Evolutionary conservation across 2,329 filamentous ascomycete species (phyloP), one percentile per base, ranked within the genome.

Genomic region (Ceratocystis variospora): DNA sequence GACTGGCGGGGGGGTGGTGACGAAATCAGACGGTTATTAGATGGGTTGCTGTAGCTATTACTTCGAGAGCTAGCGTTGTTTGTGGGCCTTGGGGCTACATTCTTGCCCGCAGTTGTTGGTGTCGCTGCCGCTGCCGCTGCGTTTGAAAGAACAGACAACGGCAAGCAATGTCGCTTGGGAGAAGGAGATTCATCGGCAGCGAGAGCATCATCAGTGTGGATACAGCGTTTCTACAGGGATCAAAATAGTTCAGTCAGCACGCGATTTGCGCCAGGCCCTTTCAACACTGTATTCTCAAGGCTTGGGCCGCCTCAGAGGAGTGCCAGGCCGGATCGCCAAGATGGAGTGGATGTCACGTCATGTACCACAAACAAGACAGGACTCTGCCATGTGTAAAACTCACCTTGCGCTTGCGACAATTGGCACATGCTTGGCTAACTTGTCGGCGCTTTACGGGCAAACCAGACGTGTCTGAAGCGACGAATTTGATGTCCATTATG

Each of bases 371-470:
- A 37, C 33, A 37, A 37, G 33, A 37, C 19, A 44, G 37, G 63
- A 55, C 33, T 41, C 25, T 37, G 44, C 25, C 59, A 17, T 10
- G 63, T 44, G 37, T 31, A 62, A 48, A 37, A 63, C 72, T 61
- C 63, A 81, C 80, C 76, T 84, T 84, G 68, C 79, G 79, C 62
- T 78, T 79, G 3, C 83, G 79, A 69, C 83, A 86, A 1, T 75
- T 73, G 0, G 77, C 75, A 69, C 83, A 86, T 3, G 83, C 83
- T 37, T 84, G 81, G 67, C 79, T 78, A 25, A 83, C 81, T 71
- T 85, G 83, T 69, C 82, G 82, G 63, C 83, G 76, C 74, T 86
- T 86, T 65, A 82, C 75, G 3, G 82, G 82, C 67, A 84, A 73
- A 19, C 81, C 82, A 61, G 61, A 53, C n/a, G 48, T 59, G 41